These are phyloP conservation scores for Albugo laibachii DNA, from an alignment of 352 stramenopile genomes.

Conservation along the genomic window DNA sequence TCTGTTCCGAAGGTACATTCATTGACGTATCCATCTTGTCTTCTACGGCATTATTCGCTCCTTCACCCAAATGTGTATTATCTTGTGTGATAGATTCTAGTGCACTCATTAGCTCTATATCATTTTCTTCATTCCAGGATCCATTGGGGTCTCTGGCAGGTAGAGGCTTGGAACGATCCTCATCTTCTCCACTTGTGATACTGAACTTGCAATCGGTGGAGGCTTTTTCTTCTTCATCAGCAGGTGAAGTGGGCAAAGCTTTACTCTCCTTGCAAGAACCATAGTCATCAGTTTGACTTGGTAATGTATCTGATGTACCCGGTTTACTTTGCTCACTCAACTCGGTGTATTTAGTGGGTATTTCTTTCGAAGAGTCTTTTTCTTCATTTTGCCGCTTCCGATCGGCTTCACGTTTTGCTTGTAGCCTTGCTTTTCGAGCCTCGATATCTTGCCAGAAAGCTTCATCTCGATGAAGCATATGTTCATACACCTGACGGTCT, in stretches of 20 bases:
- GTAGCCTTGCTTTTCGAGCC: conserved; percentile 42
- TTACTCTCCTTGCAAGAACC: neutral
- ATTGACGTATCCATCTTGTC: neutral
- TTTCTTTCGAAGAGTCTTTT: conserved; percentile 17
- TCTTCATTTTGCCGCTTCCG: conserved; percentile 32
- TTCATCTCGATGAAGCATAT: conserved; percentile 76
- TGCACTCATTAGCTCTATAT: conserved; percentile 73
- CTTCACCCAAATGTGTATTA: neutral
- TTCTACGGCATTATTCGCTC: neutral
- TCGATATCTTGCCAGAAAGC: conserved; percentile 76
- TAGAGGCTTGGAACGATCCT: conserved; percentile 15
- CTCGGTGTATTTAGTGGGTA: neutral
- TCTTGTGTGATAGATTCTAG: conserved; percentile 54
- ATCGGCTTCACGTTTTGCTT: conserved; percentile 54
- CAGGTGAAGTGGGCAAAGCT: neutral
- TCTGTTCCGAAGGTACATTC: conserved; percentile 1
- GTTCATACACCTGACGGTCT: conserved; percentile 69
- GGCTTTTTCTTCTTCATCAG: conserved; percentile 13
- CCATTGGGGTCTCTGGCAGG: conserved; percentile 22
- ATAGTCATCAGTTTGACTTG: neutral
- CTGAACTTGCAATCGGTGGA: conserved; percentile 34
- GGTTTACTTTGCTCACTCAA: neutral
- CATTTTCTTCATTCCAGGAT: conserved; percentile 71
- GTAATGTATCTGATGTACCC: neutral
- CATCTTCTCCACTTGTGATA: conserved; percentile 44